A percentile compares a stretch with the other conserved stretches of the same genome.
phyloP scores from a whole-genome alignment of 768 basidiomycete genomes.

The Mycena metata region DNA sequence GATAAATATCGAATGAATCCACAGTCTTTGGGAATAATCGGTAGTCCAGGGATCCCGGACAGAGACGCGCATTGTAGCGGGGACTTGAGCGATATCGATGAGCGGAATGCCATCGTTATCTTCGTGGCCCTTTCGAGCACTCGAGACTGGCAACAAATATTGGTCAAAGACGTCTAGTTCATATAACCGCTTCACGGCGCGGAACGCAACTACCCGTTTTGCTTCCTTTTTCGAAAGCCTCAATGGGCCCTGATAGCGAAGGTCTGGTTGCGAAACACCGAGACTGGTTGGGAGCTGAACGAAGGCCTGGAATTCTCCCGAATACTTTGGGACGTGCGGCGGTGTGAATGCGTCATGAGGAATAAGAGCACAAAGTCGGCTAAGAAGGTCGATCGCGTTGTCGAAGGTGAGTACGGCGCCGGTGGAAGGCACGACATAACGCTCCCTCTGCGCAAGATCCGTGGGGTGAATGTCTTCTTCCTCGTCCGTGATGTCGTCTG shows the following conservation, averaged over 20 bases:
- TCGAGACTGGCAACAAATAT: conserved; percentile 80
- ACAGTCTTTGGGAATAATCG: conserved; percentile 59
- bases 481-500: conserved; percentile 59
- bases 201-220: conserved; percentile 85
- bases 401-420: conserved; percentile 87
- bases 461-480: conserved; percentile 61
- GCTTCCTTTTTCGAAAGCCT: conserved; percentile 84
- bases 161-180: conserved; percentile 85
- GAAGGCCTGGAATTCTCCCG: conserved; percentile 67
- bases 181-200: conserved; percentile 79
- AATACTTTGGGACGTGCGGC: conserved; percentile 69
- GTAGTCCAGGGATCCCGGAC: conserved; percentile 79
- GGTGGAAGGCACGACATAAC: conserved; percentile 77
- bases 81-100: conserved; percentile 59
- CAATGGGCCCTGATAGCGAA: conserved; percentile 70
- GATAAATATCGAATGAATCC: conserved; percentile 73
- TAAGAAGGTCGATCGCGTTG: conserved; percentile 77
- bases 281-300: conserved; percentile 79
- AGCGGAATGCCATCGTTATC: conserved; percentile 66
- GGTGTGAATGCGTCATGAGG: conserved; percentile 80
- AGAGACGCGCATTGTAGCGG: conserved; percentile 67
- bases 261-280: conserved; percentile 67
- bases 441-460: conserved; percentile 77
- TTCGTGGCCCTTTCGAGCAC: conserved; percentile 61
- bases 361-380: conserved; percentile 83